These are phyloP conservation scores for Monascus ruber DNA, from an alignment of 2,329 filamentous ascomycete species.

Conservation along the genomic window DNA sequence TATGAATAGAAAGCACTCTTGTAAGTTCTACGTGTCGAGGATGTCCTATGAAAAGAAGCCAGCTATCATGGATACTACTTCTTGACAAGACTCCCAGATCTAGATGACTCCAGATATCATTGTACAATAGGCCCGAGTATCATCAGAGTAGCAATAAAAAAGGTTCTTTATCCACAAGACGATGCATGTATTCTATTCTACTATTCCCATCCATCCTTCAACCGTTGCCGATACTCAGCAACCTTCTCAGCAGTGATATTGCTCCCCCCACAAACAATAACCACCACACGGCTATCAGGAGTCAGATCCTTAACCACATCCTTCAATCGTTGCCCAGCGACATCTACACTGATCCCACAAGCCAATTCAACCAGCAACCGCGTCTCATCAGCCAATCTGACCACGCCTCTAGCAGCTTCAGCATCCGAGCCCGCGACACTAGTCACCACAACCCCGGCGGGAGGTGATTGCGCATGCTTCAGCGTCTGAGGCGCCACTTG, in stretches of 20 bases:
- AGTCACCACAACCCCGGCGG: slow-evolving; percentile 33
- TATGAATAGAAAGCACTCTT: too few relatives aligned
- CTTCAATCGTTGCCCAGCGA: slow-evolving; percentile 14
- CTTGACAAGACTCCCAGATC: too few relatives aligned
- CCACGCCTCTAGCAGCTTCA: slow-evolving; percentile 64
- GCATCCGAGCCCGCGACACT: slow-evolving; percentile 57
- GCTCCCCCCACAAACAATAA: slow-evolving; percentile 34
- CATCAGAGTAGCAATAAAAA: too few relatives aligned
- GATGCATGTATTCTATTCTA: too few relatives aligned
- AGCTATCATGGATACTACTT: too few relatives aligned
- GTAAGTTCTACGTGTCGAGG: too few relatives aligned
- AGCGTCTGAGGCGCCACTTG: slow-evolving; percentile 54
- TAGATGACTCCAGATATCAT: too few relatives aligned
- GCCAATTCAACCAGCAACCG: slow-evolving; percentile 67
- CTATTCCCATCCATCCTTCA: slow-evolving; percentile 19
- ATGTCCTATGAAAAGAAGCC: too few relatives aligned
- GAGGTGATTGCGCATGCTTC: slow-evolving; percentile 43
- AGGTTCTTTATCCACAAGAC: too few relatives aligned
- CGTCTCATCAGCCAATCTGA: slow-evolving; percentile 66
- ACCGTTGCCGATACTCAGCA: slow-evolving; percentile 36
- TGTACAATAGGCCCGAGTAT: too few relatives aligned
- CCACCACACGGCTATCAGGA: slow-evolving; percentile 22
- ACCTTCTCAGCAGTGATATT: slow-evolving; percentile 43
- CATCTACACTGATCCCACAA: slow-evolving; percentile 64
- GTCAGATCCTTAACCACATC: slow-evolving; percentile 14